Evolutionary conservation across 2,329 filamentous ascomycete genomes (phyloP), one percentile per base, ranked within the genome.

Genomic region (Aspergillus uvarum): DNA sequence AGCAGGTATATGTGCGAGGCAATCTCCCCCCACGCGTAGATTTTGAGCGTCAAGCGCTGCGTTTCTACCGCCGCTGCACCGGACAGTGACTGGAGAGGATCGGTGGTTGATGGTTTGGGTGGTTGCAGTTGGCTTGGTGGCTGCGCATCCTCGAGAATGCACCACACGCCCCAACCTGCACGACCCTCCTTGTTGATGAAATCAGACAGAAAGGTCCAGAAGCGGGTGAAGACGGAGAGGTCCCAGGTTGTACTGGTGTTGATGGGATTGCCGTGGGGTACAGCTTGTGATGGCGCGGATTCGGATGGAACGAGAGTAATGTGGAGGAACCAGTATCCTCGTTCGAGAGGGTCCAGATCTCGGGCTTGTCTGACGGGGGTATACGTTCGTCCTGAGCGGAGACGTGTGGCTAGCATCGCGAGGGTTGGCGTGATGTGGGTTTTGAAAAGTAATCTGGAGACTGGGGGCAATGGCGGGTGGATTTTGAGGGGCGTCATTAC

Each of bases 21-120:
- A 0, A 91, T 78, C 63, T 88, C 84, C 0, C 90, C 92, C 88
- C 90, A 96, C 69, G 90, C 91, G 71, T 90, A 95, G 1, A 94
- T 73, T 35, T 86, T 83, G 2, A 96, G 72, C 1, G 65, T 73
- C 59, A 80, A 77, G 11, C 76, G 63, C 11, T 55, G 61, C 32
- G 31, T 22, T 32, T 42, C 26, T 55, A 44, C 56, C 38, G 51
- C 19, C 26, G 26, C 11, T 32, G 11, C 32, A 35, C 32, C 14
- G 5, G 32, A 12, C 32, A 16, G 12, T 1, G 32, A 5, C 12
- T 5, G 1, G 14, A 4, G 5, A 24, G 42, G 12, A 12, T 19
- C 10, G 32, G 14, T 26, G 21, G 10, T 31, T 22, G 48, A 35
- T 26, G 2, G 11, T 32, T 52, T 14, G 10, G 12, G n/a, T 47